These are phyloP conservation scores for Thuja plicata DNA, from an alignment of 83 land plant species.

Conservation along the genomic window DNA sequence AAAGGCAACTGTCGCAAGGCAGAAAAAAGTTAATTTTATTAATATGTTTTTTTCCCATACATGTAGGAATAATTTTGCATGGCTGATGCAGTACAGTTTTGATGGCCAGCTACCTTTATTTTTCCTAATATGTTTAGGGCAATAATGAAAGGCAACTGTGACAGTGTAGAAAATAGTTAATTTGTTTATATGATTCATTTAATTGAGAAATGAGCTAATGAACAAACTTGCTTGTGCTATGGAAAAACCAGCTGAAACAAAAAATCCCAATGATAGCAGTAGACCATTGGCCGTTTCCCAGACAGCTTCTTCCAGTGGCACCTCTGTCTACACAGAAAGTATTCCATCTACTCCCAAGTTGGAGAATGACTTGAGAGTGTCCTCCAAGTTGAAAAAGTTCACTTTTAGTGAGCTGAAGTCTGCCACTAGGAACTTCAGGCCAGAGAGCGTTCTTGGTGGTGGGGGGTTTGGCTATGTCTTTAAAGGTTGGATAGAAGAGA, in stretches of 20 bases:
- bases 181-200: not conserved
- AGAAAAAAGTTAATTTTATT: no score
- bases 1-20: no score
- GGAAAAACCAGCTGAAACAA: not conserved
- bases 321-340: slow-evolving; percentile 38
- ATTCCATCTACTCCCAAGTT: slow-evolving; percentile 47
- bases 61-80: not conserved
- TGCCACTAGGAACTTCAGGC: slow-evolving; percentile 78
- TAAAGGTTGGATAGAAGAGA: slow-evolving; percentile 83
- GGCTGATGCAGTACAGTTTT: not conserved
- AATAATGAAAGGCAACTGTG: not conserved
- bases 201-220: not conserved
- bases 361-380: slow-evolving; percentile 19
- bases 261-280: slow-evolving; percentile 11
- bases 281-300: not conserved
- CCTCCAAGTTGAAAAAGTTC: slow-evolving; percentile 42
- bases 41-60: not conserved
- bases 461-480: slow-evolving; percentile 80
- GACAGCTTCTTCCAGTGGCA: not conserved
- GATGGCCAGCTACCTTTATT: not conserved
- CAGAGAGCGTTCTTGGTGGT: slow-evolving; percentile 76
- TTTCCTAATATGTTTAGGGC: not conserved
- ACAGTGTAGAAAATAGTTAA: not conserved
- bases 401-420: slow-evolving; percentile 58
- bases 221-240: not conserved